phyloP scores from a whole-genome alignment of 202 grass and related monocot genomes.

The Digitaria exilis region DNA sequence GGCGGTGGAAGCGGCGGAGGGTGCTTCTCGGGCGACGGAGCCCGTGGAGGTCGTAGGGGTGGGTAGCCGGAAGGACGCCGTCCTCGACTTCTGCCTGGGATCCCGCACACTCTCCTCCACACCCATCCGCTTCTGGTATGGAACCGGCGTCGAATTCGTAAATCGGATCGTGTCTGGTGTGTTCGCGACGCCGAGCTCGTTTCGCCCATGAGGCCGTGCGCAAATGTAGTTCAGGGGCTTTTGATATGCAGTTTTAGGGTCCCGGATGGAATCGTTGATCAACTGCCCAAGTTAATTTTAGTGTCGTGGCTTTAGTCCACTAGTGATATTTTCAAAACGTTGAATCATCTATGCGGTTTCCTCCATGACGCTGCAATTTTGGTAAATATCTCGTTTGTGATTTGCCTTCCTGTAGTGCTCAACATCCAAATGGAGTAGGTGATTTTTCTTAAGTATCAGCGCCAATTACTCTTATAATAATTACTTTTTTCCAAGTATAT shows the following conservation, averaged over 20 bases:
- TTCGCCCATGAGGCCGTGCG: not conserved
- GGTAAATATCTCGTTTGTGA: not conserved
- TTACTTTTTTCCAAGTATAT: not conserved
- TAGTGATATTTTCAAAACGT: not conserved
- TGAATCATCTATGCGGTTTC: not conserved
- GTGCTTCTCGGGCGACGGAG: constrained; percentile 29
- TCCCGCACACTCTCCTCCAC: constrained; percentile 67
- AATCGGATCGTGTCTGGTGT: not conserved
- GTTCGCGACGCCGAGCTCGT: not conserved
- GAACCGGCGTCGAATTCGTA: constrained; percentile 8
- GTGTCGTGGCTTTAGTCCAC: not conserved
- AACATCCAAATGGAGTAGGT: not conserved
- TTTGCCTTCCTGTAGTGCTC: not conserved
- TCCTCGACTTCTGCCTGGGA: constrained; percentile 82
- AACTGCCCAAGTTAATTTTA: not conserved
- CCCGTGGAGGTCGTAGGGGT: constrained; percentile 88
- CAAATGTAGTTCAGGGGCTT: constrained; percentile 8
- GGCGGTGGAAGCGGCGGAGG: not conserved
- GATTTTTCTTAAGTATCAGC: not conserved
- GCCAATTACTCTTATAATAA: not conserved
- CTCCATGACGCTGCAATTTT: not conserved
- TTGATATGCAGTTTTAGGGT: not conserved
- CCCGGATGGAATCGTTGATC: not conserved
- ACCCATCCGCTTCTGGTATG: constrained; percentile 83
- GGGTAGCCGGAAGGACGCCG: constrained; percentile 88